Evolutionary conservation across 1,139 yeast genomes (phyloP).

Genomic region (Sugiyamaella novakii): DNA sequence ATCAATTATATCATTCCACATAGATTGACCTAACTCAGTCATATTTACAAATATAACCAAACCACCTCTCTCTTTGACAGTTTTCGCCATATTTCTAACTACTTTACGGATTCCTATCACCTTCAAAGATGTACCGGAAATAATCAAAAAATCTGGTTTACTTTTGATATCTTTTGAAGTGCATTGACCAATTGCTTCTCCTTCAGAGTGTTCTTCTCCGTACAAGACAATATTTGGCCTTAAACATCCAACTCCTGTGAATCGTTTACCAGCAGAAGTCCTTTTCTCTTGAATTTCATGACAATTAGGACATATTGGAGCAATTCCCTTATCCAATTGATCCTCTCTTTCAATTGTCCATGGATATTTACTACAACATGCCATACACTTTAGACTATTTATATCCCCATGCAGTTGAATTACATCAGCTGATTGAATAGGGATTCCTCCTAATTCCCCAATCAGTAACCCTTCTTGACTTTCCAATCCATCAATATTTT

Average conservation of each 20-base stretch:
- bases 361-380: slow-evolving; percentile 58
- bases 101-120: slow-evolving; percentile 72
- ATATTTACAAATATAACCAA: slow-evolving; percentile 65
- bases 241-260: slow-evolving; percentile 61
- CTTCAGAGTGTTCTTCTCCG: slow-evolving; percentile 78
- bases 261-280: slow-evolving; percentile 61
- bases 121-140: slow-evolving; percentile 75
- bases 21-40: slow-evolving; percentile 40
- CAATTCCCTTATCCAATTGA: slow-evolving; percentile 52
- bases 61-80: slow-evolving; percentile 61
- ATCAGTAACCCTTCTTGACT: slow-evolving; percentile 41
- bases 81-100: slow-evolving; percentile 59
- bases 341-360: slow-evolving; percentile 62
- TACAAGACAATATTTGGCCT: slow-evolving; percentile 76
- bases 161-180: slow-evolving; percentile 55
- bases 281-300: slow-evolving; percentile 55
- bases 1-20: slow-evolving; percentile 64
- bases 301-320: slow-evolving; percentile 69
- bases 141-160: slow-evolving; percentile 64
- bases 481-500: slow-evolving; percentile 74
- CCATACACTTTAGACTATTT: slow-evolving; percentile 70
- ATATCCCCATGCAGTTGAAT: slow-evolving; percentile 91
- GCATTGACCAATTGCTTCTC: slow-evolving; percentile 64
- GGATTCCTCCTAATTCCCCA: slow-evolving; percentile 34
- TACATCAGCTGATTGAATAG: slow-evolving; percentile 54